Base-by-base conservation (phyloP, 257 asterid species). In the Solanum stenotomum region DNA sequence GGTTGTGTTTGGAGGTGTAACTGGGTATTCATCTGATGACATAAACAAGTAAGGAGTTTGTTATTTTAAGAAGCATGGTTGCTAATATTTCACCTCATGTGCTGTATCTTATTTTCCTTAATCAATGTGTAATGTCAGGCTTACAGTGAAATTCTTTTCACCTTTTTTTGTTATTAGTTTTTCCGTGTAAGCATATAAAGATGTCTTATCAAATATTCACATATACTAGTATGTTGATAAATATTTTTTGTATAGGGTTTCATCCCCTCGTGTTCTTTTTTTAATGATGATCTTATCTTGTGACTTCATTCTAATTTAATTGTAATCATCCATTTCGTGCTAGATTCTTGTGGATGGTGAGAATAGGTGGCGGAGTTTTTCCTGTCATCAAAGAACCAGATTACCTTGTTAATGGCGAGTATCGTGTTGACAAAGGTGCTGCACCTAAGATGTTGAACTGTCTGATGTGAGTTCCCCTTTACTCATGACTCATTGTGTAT, bases 281-380 rank as follows among this genome's bases (percentile, higher is more conserved):
- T 71, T 37, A 16, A 72, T 33, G 70, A 29, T 74, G 88, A n/a
- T 67, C 68, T 67, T 56, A 81, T 87, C 25, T 34, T 82, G 86
- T 10, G 86, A 31, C 44, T 46, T 81, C 85, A 81, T 46, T 81
- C 85, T 82, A 31, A 82, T 89, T 92, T 31, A 31, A 31, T 89
- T 92, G 78, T 86, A 77, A 38, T 74, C 85, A 89, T 82, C 84
- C 82, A 25, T 88, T 86, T 90, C 20, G 42, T 90, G 25, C 70
- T 93, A 96, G 99, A 90, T 97, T 97, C 91, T 92, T 97, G 93
- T 97, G 99, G 99, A 97, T 97, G 99, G 99, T 97, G 87, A 93
- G 99, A 91, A 97, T 97, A 88, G 99, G 99, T 84, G 99, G 99
- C 1, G 99, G 99, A 61, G 98, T 97, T 82, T 97, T 95, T 85